A percentile compares a stretch with the other conserved stretches of the same genome.
phyloP scores from a whole-genome alignment of 805 yeast genomes.

The Lachancea nothofagi region DNA sequence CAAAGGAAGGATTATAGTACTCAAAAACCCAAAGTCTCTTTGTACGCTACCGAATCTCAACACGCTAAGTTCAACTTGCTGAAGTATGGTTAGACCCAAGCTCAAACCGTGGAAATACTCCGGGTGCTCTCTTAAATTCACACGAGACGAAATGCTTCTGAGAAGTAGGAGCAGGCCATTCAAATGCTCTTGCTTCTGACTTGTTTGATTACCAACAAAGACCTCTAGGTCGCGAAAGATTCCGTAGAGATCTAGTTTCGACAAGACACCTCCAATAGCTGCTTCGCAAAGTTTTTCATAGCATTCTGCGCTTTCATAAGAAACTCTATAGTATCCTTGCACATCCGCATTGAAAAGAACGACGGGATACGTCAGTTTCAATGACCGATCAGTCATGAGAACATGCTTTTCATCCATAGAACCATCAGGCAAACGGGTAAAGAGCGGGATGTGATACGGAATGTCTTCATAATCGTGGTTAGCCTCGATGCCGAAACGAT shows the following conservation, averaged over 20 bases:
- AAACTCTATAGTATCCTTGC: conserved; percentile 44
- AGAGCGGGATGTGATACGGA: conserved; percentile 59
- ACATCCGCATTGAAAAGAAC: conserved; percentile 20
- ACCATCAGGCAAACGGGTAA: conserved; percentile 19
- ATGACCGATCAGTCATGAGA: conserved; percentile 28
- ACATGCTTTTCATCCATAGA: conserved; percentile 18
- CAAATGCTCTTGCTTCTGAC: conserved; percentile 26
- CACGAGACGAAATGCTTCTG: conserved; percentile 12
- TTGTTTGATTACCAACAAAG: conserved; percentile 28
- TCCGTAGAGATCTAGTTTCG: conserved; percentile 27
- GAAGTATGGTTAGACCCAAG: conserved; percentile 25
- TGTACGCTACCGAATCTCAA: conserved; percentile 11
- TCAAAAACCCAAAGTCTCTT: background rate
- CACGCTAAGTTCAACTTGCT: conserved; percentile 15
- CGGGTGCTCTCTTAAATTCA: conserved; percentile 16
- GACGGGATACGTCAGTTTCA: conserved; percentile 17
- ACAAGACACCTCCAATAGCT: conserved; percentile 19
- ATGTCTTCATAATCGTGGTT: conserved; percentile 44
- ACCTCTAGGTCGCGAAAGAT: conserved; percentile 33
- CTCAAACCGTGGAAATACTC: conserved; percentile 26
- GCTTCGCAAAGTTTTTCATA: conserved; percentile 24
- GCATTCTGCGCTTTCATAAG: conserved; percentile 36
- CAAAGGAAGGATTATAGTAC: conserved; percentile 13
- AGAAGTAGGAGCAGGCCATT: conserved; percentile 28
- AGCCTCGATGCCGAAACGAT: conserved; percentile 32